These are phyloP conservation scores for Wallacemonas sp. DNA, from an alignment of 208 protist genomes.

Conservation along the genomic window DNA sequence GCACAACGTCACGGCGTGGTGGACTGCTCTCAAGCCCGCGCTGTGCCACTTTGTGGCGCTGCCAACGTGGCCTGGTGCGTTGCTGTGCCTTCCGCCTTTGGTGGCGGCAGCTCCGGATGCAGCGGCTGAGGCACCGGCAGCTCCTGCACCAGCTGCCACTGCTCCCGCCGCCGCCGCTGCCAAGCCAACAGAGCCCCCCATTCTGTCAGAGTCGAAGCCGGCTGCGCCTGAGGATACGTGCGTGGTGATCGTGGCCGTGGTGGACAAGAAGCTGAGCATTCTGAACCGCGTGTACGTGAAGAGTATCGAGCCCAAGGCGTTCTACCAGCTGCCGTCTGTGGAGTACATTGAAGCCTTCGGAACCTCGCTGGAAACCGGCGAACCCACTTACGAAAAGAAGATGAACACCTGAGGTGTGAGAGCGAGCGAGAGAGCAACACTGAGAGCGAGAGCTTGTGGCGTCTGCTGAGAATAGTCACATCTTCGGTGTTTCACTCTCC, in stretches of 20 bases:
- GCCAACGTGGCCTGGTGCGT: conserved; percentile 45
- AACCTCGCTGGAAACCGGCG: conserved; percentile 49
- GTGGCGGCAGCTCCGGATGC: not conserved
- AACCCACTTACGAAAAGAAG: conserved; percentile 60
- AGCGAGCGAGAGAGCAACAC: too few relatives aligned
- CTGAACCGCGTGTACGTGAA: conserved; percentile 63
- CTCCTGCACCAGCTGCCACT: conserved; percentile 19
- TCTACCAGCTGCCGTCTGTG: conserved; percentile 75
- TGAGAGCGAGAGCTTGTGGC: too few relatives aligned
- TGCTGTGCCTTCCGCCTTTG: conserved; percentile 43
- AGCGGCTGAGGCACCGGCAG: conserved; percentile 4
- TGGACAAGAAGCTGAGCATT: conserved; percentile 54
- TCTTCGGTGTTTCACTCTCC: too few relatives aligned
- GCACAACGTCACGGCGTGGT: conserved; percentile 17
- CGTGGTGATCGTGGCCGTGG: conserved; percentile 39
- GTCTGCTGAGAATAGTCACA: too few relatives aligned
- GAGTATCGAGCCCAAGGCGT: conserved; percentile 74
- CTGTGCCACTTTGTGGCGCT: conserved; percentile 70
- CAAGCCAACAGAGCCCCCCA: too few relatives aligned
- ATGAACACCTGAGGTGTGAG: conserved; percentile 13
- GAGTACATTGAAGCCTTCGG: conserved; percentile 80
- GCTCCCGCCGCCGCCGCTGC: too few relatives aligned
- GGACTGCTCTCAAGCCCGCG: conserved; percentile 36
- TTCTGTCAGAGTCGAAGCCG: conserved; percentile 15
- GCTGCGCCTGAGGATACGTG: conserved; percentile 37